A percentile compares a stretch with the other conserved stretches of the same genome.
Conservation (phyloP, 805 yeast species). For the Brettanomyces sp. region DNA sequence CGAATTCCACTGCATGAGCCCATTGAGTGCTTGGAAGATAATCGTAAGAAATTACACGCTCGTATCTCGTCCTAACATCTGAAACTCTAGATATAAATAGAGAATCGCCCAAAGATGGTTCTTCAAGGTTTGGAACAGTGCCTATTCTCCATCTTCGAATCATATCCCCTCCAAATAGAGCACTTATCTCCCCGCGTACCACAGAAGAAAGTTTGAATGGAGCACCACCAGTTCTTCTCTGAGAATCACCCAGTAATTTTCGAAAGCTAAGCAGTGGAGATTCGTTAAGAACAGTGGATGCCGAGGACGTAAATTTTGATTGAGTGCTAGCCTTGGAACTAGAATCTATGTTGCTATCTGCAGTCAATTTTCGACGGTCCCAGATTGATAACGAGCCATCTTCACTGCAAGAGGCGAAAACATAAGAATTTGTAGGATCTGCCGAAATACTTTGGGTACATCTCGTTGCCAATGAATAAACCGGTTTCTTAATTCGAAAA, state of each 20-base stretch:
- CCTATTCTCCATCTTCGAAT: constrained; percentile 9
- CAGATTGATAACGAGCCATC: constrained; percentile 79
- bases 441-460: constrained; percentile 58
- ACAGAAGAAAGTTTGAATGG: constrained; percentile 31
- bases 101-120: constrained; percentile 33
- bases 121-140: constrained; percentile 10
- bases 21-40: constrained; percentile 50
- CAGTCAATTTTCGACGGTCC: constrained; percentile 57
- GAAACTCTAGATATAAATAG: constrained; percentile 68
- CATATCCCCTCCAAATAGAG: constrained; percentile 58
- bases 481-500: constrained; percentile 52
- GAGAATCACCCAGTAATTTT: constrained; percentile 49
- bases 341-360: constrained; percentile 2
- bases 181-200: constrained; percentile 38
- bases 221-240: constrained; percentile 76
- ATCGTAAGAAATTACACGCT: constrained; percentile 78
- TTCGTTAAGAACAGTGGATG: constrained; percentile 35
- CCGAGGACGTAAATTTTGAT: constrained; percentile 42
- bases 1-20: constrained; percentile 50
- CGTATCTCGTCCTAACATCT: constrained; percentile 68
- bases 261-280: constrained; percentile 69
- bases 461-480: constrained; percentile 66
- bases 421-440: constrained; percentile 58
- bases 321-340: constrained; percentile 1
- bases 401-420: constrained; percentile 70